phyloP scores from a whole-genome alignment of 768 basidiomycete species.

The Termitomyces sp. region DNA sequence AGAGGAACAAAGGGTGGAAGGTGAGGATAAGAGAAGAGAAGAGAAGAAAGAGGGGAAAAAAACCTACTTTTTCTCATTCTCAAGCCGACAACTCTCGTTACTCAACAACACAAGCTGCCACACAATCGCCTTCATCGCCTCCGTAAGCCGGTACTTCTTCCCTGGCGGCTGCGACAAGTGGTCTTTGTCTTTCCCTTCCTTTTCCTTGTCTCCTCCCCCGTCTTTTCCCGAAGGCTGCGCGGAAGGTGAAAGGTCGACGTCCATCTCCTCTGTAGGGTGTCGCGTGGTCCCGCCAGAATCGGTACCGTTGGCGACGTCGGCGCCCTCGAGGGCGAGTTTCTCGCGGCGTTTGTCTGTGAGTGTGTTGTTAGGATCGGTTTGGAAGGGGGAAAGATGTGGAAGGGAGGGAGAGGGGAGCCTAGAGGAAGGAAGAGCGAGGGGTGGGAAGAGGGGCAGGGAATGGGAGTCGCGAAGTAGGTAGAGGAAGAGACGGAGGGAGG shows the following conservation, averaged over 20 bases:
- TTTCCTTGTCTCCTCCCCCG: conserved; percentile 14
- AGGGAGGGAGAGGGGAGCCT: neutral
- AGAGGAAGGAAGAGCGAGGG: neutral
- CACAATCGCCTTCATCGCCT: conserved; percentile 72
- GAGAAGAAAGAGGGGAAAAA: neutral
- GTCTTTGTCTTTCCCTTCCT: conserved; percentile 23
- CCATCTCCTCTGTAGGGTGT: conserved; percentile 45
- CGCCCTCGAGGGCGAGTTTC: conserved; percentile 36
- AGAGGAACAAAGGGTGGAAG: neutral
- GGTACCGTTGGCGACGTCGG: conserved; percentile 19
- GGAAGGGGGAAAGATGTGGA: neutral
- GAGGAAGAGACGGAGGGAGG: neutral
- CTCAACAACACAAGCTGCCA: conserved; percentile 81
- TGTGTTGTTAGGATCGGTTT: neutral
- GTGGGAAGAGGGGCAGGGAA: neutral
- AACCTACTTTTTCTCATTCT: conserved; percentile 61
- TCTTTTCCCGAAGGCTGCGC: conserved; percentile 10
- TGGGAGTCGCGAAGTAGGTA: neutral
- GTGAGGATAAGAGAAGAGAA: conserved; percentile 1
- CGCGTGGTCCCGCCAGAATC: conserved; percentile 34
- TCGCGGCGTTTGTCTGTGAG: conserved; percentile 52
- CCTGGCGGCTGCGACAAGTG: conserved; percentile 56
- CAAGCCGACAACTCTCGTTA: conserved; percentile 73
- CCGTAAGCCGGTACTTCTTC: conserved; percentile 78
- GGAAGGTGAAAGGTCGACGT: conserved; percentile 25